Percentiles rank a stretch among this genome's conserved stretches.
phyloP scores from a whole-genome alignment of 306 rosid species.

The Quercus rubra region DNA sequence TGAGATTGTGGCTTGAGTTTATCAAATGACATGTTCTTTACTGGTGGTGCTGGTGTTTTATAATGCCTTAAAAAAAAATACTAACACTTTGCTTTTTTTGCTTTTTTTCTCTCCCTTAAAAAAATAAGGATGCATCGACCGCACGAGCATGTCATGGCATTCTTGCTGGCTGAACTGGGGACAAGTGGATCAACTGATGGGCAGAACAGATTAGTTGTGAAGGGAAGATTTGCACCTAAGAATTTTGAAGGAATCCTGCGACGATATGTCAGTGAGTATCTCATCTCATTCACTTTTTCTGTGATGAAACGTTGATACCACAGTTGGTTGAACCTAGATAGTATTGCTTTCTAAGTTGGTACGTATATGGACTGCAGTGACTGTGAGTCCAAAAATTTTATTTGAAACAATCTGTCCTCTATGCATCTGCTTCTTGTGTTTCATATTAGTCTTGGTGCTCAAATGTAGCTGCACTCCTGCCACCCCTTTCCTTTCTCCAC shows the following conservation, averaged over 20 bases:
- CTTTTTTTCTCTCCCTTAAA: neutral
- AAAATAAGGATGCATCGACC: constrained; percentile 55
- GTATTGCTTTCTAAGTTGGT: neutral
- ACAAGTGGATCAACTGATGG: constrained; percentile 67
- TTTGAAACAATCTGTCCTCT: neutral
- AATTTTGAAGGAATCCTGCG: constrained; percentile 57
- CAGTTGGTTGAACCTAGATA: neutral
- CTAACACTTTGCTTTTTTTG: neutral
- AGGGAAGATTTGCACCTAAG: constrained; percentile 64
- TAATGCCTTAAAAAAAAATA: neutral
- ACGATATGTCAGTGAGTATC: constrained; percentile 51
- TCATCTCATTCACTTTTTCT: neutral
- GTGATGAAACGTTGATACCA: neutral
- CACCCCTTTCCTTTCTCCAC: too few species aligned
- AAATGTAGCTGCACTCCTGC: too few species aligned
- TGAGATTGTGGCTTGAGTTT: neutral
- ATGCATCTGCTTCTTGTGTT: neutral
- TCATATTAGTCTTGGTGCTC: too few species aligned
- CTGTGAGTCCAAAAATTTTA: neutral
- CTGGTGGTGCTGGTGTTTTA: neutral
- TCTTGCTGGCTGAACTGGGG: constrained; percentile 59
- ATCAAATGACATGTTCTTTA: neutral
- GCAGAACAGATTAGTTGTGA: constrained; percentile 52
- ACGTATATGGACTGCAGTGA: neutral
- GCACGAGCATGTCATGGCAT: constrained; percentile 59